These are phyloP conservation scores for Trametes elegans DNA, from an alignment of 768 basidiomycete species.

Conservation along the genomic window DNA sequence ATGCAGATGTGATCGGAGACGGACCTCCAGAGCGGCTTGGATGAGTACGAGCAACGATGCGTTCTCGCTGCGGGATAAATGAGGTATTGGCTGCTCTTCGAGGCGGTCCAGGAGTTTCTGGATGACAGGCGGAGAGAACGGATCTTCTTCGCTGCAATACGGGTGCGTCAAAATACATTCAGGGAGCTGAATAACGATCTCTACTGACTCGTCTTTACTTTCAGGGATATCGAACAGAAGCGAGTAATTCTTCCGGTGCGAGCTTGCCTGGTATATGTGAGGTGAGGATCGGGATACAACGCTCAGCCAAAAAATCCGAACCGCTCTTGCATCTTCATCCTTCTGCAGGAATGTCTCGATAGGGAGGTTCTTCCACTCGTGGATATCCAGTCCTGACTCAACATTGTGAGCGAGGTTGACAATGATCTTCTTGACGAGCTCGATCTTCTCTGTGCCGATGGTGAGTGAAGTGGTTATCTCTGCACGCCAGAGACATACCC, in stretches of 20 bases:
- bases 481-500: conserved; percentile 51
- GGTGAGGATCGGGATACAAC: too few relatives aligned
- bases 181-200: not conserved
- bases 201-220: conserved; percentile 44
- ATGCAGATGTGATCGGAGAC: not conserved
- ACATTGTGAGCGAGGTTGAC: conserved; percentile 55
- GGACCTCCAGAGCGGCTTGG: conserved; percentile 82
- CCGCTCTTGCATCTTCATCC: conserved; percentile 21
- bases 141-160: conserved; percentile 43
- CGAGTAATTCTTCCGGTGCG: conserved; percentile 42
- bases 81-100: conserved; percentile 61
- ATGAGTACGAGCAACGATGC: conserved; percentile 82
- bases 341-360: conserved; percentile 54
- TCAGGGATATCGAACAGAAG: conserved; percentile 51
- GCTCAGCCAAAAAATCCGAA: not conserved
- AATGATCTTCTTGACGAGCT: conserved; percentile 81
- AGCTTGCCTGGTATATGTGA: too few relatives aligned
- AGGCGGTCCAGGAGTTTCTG: conserved; percentile 59
- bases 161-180: conserved; percentile 1
- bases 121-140: conserved; percentile 62
- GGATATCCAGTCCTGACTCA: conserved; percentile 30
- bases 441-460: conserved; percentile 63
- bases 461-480: not conserved
- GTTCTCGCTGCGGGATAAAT: conserved; percentile 77
- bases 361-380: conserved; percentile 49